phyloP scores from a whole-genome alignment of 139 green algal genomes.

The Coelastrella sp. region DNA sequence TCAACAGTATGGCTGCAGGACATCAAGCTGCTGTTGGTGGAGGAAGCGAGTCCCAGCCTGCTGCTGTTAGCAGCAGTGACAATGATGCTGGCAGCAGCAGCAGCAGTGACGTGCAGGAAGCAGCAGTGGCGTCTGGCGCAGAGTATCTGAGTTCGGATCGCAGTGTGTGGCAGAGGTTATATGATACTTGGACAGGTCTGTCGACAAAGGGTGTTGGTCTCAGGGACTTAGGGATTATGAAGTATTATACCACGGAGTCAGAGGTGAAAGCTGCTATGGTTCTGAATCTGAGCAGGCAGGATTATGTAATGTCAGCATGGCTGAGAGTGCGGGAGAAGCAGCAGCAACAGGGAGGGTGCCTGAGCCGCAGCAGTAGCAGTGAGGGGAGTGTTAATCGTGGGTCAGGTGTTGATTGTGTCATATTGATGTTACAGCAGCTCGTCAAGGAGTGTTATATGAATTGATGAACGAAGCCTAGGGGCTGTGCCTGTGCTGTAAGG shows the following conservation, averaged over 20 bases:
- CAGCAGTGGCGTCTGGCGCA: neutral
- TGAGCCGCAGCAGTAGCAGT: neutral
- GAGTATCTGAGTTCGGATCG: neutral
- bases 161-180: slow-evolving; percentile 30
- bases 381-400: too few species aligned
- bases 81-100: neutral
- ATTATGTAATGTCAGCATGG: slow-evolving; percentile 50
- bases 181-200: slow-evolving; percentile 7
- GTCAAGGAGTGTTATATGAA: slow-evolving; percentile 3
- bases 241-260: slow-evolving; percentile 30
- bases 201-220: slow-evolving; percentile 7
- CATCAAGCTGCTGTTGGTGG: neutral
- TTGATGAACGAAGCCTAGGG: too few species aligned
- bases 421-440: slow-evolving; percentile 6
- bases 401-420: neutral
- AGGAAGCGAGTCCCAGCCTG: too few species aligned
- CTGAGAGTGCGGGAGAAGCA: slow-evolving; percentile 18
- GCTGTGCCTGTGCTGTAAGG: too few species aligned
- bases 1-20: slow-evolving; percentile 23
- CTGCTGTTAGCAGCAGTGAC: neutral
- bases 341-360: neutral
- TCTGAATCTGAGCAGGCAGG: slow-evolving; percentile 27
- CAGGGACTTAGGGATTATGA: slow-evolving; percentile 24
- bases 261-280: neutral
- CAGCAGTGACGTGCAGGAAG: neutral